Evolutionary conservation across 2,329 filamentous ascomycete genomes (phyloP).

Genomic region (Aureobasidium leucospermi): DNA sequence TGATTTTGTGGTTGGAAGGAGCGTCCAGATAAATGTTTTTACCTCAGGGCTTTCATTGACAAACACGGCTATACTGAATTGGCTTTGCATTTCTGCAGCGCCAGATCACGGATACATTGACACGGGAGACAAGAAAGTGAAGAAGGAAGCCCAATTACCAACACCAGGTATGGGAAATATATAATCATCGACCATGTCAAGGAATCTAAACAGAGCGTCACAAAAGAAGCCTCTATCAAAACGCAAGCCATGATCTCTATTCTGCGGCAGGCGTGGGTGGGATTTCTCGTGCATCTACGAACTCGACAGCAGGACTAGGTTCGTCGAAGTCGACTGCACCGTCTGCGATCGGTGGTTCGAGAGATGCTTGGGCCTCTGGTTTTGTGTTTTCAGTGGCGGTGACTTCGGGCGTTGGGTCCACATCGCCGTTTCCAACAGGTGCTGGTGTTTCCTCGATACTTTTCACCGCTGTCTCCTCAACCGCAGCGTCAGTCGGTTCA

Average conservation of each 20-base stretch:
- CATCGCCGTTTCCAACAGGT: not conserved
- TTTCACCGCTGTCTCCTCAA: not conserved
- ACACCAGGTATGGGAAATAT: no score
- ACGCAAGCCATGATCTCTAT: slow-evolving; percentile 1
- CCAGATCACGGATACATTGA: no score
- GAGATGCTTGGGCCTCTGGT: not conserved
- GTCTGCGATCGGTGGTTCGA: slow-evolving; percentile 16
- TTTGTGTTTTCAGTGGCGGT: not conserved
- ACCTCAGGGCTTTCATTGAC: not conserved
- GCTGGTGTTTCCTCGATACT: not conserved
- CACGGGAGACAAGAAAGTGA: no score
- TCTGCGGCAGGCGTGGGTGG: slow-evolving; percentile 15
- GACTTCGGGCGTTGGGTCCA: not conserved
- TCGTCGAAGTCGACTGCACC: slow-evolving; percentile 15
- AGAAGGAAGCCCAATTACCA: no score
- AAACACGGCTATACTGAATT: no score
- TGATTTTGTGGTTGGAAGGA: not conserved
- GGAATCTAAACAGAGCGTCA: no score
- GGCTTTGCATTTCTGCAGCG: not conserved
- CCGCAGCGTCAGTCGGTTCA: not conserved
- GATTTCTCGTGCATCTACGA: slow-evolving; percentile 27
- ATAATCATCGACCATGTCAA: no score
- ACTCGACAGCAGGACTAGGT: slow-evolving; percentile 22
- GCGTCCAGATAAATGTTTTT: not conserved
- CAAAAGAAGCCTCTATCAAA: not conserved